Evolutionary conservation across 2,329 filamentous ascomycete species (phyloP).

Genomic region (Colletotrichum sp.): DNA sequence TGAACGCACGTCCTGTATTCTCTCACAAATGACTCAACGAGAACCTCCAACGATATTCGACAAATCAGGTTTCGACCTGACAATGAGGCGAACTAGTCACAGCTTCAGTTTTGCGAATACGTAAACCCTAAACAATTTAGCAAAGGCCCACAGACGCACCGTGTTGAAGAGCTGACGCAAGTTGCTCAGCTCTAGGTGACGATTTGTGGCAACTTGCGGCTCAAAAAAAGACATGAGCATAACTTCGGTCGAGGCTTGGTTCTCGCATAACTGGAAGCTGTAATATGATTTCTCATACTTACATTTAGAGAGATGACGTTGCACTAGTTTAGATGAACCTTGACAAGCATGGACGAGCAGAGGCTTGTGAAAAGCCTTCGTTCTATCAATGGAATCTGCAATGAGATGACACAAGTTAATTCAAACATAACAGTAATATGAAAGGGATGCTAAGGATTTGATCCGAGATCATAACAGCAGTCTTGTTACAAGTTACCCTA

Average conservation of each 20-base stretch:
- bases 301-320: not conserved
- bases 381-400: not conserved
- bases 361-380: not conserved
- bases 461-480: rapidly evolving
- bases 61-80: not conserved
- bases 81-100: not conserved
- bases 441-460: not conserved
- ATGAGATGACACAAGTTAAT: not conserved
- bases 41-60: not conserved
- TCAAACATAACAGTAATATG: not conserved
- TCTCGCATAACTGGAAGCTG: rapidly evolving
- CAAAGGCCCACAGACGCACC: not conserved
- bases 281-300: rapidly evolving
- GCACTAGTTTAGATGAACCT: not conserved
- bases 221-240: not conserved
- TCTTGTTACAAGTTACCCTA: not conserved
- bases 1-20: not conserved
- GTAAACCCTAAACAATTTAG: not conserved
- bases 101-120: not conserved
- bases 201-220: not conserved
- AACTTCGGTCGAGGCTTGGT: not conserved
- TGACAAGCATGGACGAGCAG: not conserved
- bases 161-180: not conserved
- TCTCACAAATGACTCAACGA: not conserved
- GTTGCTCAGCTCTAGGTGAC: not conserved